Percentiles rank a stretch among this genome's conserved stretches.
Evolutionary conservation across 2,329 filamentous ascomycete species (phyloP).

Genomic region (Xylaria sp.): DNA sequence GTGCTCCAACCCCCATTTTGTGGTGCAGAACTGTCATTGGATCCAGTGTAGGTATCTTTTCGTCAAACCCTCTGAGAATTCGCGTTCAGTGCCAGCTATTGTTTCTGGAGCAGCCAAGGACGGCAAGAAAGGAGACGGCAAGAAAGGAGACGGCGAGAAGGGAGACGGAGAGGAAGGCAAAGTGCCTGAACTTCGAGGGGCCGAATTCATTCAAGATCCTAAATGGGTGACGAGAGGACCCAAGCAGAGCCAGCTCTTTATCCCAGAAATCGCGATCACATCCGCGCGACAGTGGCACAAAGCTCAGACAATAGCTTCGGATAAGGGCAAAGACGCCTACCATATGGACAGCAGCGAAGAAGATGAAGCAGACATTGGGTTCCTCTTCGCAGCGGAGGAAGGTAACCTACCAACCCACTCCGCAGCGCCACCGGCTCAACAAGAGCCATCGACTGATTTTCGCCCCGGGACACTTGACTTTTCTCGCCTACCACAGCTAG

Average conservation of each 20-base stretch:
- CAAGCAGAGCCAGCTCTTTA: slow-evolving; percentile 17
- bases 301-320: background rate
- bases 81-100: too few relatives aligned
- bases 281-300: slow-evolving; percentile 9
- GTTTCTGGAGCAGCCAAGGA: background rate
- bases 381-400: slow-evolving; percentile 43
- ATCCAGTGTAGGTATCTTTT: slow-evolving; percentile 89
- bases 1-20: slow-evolving; percentile 61
- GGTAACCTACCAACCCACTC: background rate
- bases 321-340: slow-evolving; percentile 29
- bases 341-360: slow-evolving; percentile 50
- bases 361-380: slow-evolving; percentile 40
- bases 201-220: slow-evolving; percentile 31
- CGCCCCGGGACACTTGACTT: slow-evolving; percentile 67
- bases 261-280: slow-evolving; percentile 41
- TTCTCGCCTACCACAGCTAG: slow-evolving; percentile 64
- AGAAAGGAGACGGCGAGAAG: background rate
- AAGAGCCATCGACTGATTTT: slow-evolving; percentile 51
- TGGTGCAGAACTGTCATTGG: slow-evolving; percentile 79
- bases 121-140: background rate
- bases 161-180: background rate
- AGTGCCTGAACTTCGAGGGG: background rate
- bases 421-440: slow-evolving; percentile 11
- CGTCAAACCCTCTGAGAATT: too few relatives aligned
- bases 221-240: slow-evolving; percentile 20